Percentiles rank a stretch among this genome's conserved stretches.
Conservation (phyloP, 441 rosid genomes). For the Croton laevigatus region DNA sequence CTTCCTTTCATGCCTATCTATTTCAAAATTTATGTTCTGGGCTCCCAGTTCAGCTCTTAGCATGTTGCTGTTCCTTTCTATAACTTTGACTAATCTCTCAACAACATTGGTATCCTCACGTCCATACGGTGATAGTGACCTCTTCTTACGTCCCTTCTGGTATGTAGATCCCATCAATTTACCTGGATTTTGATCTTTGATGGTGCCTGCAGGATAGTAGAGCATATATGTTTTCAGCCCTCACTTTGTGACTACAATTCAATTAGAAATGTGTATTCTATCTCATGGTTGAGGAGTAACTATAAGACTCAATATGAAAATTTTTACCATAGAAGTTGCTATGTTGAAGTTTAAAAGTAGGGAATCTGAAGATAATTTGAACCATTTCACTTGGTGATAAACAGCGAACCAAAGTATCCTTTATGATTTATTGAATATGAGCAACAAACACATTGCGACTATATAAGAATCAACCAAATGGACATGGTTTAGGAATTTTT, state of each 20-base stretch:
- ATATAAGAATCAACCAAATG: too few species aligned
- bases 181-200: slow-evolving; percentile 39
- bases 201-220: slow-evolving; percentile 24
- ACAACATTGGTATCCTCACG: slow-evolving; percentile 33
- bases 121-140: slow-evolving; percentile 29
- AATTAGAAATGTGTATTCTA: not conserved
- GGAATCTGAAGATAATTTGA: too few species aligned
- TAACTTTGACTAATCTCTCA: slow-evolving; percentile 42
- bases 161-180: slow-evolving; percentile 37
- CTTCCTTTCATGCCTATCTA: slow-evolving; percentile 68
- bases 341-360: too few species aligned
- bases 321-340: too few species aligned
- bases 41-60: slow-evolving; percentile 66
- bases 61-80: slow-evolving; percentile 64
- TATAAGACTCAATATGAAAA: too few species aligned
- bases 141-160: slow-evolving; percentile 58
- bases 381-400: too few species aligned
- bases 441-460: too few species aligned
- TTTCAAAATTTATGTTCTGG: slow-evolving; percentile 54
- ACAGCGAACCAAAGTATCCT: too few species aligned
- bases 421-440: too few species aligned
- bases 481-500: too few species aligned
- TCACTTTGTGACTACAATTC: not conserved
- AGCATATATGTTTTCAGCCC: not conserved
- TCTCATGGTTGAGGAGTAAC: not conserved